Percentiles rank a stretch among this genome's conserved stretches.
Evolutionary conservation across 345 rosid species (phyloP).

Genomic region (Psidium guajava): DNA sequence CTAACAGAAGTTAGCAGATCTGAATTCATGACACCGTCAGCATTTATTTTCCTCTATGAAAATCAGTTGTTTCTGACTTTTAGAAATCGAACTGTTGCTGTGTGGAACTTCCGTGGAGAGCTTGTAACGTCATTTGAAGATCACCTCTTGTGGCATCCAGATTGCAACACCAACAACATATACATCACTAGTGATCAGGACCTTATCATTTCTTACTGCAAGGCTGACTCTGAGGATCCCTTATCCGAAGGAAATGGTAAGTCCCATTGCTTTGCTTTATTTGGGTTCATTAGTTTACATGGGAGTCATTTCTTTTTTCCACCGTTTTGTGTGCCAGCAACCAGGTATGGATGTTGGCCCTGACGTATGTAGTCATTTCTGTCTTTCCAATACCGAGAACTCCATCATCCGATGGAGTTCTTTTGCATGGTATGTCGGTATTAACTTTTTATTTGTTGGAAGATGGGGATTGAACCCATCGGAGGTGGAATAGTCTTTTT

Average conservation of each 20-base stretch:
- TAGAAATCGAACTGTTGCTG: slow-evolving; percentile 52
- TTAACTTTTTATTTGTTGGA: not conserved
- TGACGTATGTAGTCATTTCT: not conserved
- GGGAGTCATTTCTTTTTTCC: not conserved
- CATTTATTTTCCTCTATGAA: slow-evolving; percentile 46
- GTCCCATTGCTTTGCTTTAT: not conserved
- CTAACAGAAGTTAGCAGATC: slow-evolving; percentile 37
- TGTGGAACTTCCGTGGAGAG: slow-evolving; percentile 67
- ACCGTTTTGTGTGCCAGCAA: not conserved
- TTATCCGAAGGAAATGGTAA: slow-evolving; percentile 54
- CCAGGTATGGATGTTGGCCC: not conserved
- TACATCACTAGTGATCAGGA: slow-evolving; percentile 68
- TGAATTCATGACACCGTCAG: slow-evolving; percentile 45
- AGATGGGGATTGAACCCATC: not conserved
- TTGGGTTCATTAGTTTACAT: not conserved
- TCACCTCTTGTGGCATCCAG: slow-evolving; percentile 69
- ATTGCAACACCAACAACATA: slow-evolving; percentile 67
- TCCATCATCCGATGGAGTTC: not conserved
- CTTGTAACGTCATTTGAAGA: slow-evolving; percentile 54
- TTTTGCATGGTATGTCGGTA: not conserved
- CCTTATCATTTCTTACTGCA: slow-evolving; percentile 67
- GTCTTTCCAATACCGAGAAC: not conserved
- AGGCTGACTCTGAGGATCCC: slow-evolving; percentile 48
- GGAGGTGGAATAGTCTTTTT: not conserved
- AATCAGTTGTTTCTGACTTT: slow-evolving; percentile 50